Evolutionary conservation across 1,139 yeast species (phyloP), one percentile per base, ranked within the genome.

Genomic region (Blastobotrys malaysiensis): DNA sequence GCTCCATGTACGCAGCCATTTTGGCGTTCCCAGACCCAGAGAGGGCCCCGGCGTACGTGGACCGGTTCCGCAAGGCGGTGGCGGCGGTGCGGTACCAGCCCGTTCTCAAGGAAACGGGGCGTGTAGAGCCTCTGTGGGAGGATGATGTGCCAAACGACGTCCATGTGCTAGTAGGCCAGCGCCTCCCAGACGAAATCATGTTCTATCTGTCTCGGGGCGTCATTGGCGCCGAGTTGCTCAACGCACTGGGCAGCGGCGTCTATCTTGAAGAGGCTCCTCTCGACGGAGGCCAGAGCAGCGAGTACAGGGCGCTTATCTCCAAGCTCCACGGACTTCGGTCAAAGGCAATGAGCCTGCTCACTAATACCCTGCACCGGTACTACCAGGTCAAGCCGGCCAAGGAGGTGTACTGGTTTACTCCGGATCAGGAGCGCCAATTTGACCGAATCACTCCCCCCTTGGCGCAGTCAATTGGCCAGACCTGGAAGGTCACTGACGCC

Each of bases 141-240:
- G 69, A 62, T 27, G 63, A 60, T 24, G 76, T 84, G 26, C 98
- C 98, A 5, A 80, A 81, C 58, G 95, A 90, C 68, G 76, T 88
- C 20, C 95, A 88, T 65, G 93, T 86, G 51, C 80, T 91, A 52
- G 78, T 93, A 52, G 90, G 96, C 3, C 91, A 88, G 68, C 80
- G 95, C 65, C 75, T 93, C 53, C 96, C 98, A 1, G 88, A 90
- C 49, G 98, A 91, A 70, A 76, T 87, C 48, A 85, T 83, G 66
- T 89, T 86, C 66, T 93, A 90, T 69, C 82, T 84, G 65, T 84
- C 95, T 0, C 71, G 86, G 53, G 99, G 98, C 1, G 68, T 91
- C 46, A 73, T 86, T 22, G 82, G 86, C 6, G 76, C 87, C 6
- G 83, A 81, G 57, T 68, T 88, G 45, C 75, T 87, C 51, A 88